Conservation (phyloP, 257 asterid genomes). For the Orobanche coerulescens region DNA sequence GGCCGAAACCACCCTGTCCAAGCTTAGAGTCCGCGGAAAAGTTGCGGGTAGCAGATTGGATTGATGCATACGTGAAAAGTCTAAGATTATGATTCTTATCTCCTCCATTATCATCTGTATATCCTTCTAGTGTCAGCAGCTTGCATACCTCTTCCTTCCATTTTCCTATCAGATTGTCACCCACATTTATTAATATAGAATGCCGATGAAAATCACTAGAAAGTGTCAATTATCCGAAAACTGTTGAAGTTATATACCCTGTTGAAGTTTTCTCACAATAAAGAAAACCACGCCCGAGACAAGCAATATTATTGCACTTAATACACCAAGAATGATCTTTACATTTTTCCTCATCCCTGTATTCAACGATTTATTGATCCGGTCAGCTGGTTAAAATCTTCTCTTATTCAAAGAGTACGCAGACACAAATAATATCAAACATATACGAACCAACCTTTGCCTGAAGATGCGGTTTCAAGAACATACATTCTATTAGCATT, state of each 20-base stretch:
- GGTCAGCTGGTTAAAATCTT: too few species aligned
- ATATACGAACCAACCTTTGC: constrained; percentile 10
- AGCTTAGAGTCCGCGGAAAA: constrained; percentile 39
- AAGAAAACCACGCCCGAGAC: constrained; percentile 14
- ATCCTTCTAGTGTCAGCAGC: constrained; percentile 34
- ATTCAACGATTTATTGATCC: not conserved
- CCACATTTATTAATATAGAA: not conserved
- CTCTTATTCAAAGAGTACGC: not conserved
- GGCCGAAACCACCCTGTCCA: constrained; percentile 67
- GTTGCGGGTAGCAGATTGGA: constrained; percentile 40
- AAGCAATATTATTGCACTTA: constrained; percentile 18
- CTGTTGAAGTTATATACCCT: too few species aligned
- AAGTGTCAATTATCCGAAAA: too few species aligned
- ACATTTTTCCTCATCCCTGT: constrained; percentile 23
- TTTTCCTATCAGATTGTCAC: constrained; percentile 21
- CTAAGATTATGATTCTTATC: constrained; percentile 38
- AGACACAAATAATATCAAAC: not conserved
- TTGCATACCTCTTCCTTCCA: constrained; percentile 26
- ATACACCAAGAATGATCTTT: constrained; percentile 21
- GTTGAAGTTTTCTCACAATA: constrained; percentile 15
- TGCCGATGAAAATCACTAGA: too few species aligned
- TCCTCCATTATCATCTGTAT: constrained; percentile 29
- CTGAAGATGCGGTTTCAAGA: constrained; percentile 15
- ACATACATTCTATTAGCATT: not conserved
- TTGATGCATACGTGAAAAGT: constrained; percentile 34